Conservation (phyloP, 2,329 filamentous ascomycete genomes). For the Diaporthe velutina region DNA sequence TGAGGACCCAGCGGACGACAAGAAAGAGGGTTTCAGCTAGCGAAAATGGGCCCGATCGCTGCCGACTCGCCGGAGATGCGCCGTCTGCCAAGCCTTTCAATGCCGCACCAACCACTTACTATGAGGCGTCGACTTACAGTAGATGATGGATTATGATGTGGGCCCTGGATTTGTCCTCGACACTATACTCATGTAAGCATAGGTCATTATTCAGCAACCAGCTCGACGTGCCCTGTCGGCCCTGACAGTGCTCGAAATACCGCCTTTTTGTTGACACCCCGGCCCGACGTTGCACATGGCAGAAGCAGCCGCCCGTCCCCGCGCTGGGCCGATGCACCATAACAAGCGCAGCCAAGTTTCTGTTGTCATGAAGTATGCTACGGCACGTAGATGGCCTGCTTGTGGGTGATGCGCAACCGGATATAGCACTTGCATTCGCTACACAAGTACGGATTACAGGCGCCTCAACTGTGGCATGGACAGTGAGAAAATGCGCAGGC, state of each 20-base stretch:
- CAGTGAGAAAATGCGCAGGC: background rate
- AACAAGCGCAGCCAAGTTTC: background rate
- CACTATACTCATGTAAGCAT: too few species aligned
- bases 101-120: slow-evolving; percentile 10
- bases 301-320: background rate
- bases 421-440: too few species aligned
- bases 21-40: background rate
- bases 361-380: background rate
- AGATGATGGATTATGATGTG: background rate
- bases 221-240: background rate
- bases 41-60: slow-evolving; percentile 14
- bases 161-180: background rate
- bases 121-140: slow-evolving; percentile 1
- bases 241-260: background rate
- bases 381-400: background rate
- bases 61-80: slow-evolving; percentile 24
- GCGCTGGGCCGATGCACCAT: background rate
- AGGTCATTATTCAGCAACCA: background rate
- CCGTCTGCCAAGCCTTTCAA: background rate
- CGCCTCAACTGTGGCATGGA: too few species aligned
- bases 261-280: background rate
- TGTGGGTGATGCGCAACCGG: background rate
- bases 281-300: background rate
- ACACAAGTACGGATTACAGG: background rate
- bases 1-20: background rate